These are phyloP conservation scores for Amanita subjunquillea DNA, from an alignment of 768 basidiomycete genomes.

Conservation along the genomic window DNA sequence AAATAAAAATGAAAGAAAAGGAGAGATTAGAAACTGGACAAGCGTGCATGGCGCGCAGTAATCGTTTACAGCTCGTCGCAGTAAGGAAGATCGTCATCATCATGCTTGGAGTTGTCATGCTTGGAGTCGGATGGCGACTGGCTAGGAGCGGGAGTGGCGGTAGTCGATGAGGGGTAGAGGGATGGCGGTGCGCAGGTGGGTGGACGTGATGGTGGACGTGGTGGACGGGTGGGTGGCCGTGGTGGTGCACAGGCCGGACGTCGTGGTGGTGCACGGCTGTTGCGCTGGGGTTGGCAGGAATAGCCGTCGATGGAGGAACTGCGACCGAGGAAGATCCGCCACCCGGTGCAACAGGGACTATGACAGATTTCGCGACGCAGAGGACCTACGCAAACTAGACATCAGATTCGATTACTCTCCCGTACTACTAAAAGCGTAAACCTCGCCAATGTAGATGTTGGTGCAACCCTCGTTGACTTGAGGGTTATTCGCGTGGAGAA, in stretches of 20 bases:
- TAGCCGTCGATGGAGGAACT: constrained; percentile 21
- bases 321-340: constrained; percentile 13
- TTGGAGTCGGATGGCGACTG: not conserved
- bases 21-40: not conserved
- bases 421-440: constrained; percentile 15
- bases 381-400: constrained; percentile 31
- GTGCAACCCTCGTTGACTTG: constrained; percentile 44
- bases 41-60: too few species aligned
- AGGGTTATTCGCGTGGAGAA: constrained; percentile 64
- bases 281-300: constrained; percentile 13
- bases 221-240: not conserved
- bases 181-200: not conserved
- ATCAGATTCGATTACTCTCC: not conserved
- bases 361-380: constrained; percentile 32
- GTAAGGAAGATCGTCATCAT: constrained; percentile 1
- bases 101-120: not conserved
- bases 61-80: constrained; percentile 2
- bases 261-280: constrained; percentile 5
- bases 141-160: not conserved
- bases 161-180: too few species aligned
- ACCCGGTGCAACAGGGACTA: constrained; percentile 32
- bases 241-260: not conserved
- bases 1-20: not conserved
- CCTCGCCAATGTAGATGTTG: constrained; percentile 75
- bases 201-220: not conserved